Percentiles rank a stretch among this genome's conserved stretches.
These are phyloP conservation scores for Salix purpurea DNA, from an alignment of 345 rosid species.

Conservation along the genomic window DNA sequence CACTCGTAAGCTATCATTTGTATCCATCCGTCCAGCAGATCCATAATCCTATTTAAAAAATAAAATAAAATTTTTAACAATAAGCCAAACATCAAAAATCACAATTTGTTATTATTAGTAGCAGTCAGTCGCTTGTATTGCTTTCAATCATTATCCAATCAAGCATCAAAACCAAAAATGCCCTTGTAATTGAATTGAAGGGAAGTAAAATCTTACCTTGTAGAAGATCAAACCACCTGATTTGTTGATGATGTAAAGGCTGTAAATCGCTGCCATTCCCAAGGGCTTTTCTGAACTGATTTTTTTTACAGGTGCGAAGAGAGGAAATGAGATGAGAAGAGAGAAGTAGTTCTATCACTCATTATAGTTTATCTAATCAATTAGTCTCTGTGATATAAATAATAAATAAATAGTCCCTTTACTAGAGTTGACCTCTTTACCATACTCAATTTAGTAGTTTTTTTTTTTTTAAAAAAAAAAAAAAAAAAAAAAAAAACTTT, in stretches of 20 bases:
- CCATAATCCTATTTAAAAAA: slow-evolving; percentile 68
- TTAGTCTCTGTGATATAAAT: too few species aligned
- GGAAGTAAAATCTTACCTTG: slow-evolving; percentile 43
- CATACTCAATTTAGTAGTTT: too few species aligned
- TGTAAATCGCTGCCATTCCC: slow-evolving; percentile 55
- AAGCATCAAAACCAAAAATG: not conserved
- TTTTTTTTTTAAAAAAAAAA: too few species aligned
- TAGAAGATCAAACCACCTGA: slow-evolving; percentile 36
- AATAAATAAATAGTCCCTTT: too few species aligned
- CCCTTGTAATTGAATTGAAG: not conserved
- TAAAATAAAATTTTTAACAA: not conserved
- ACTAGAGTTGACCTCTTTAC: too few species aligned
- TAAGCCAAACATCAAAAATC: not conserved
- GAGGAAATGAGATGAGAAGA: too few species aligned
- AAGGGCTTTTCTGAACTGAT: too few species aligned
- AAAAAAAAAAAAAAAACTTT: too few species aligned
- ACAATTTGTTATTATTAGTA: not conserved
- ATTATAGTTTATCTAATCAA: too few species aligned
- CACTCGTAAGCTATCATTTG: slow-evolving; percentile 93
- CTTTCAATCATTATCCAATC: not conserved
- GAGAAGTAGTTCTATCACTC: too few species aligned
- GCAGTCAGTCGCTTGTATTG: not conserved
- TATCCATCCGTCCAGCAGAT: slow-evolving; percentile 89
- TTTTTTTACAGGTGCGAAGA: too few species aligned
- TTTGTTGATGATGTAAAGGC: slow-evolving; percentile 23